These are phyloP conservation scores for Escovopsis sp. DNA, from an alignment of 2,329 filamentous ascomycete genomes.

Conservation along the genomic window DNA sequence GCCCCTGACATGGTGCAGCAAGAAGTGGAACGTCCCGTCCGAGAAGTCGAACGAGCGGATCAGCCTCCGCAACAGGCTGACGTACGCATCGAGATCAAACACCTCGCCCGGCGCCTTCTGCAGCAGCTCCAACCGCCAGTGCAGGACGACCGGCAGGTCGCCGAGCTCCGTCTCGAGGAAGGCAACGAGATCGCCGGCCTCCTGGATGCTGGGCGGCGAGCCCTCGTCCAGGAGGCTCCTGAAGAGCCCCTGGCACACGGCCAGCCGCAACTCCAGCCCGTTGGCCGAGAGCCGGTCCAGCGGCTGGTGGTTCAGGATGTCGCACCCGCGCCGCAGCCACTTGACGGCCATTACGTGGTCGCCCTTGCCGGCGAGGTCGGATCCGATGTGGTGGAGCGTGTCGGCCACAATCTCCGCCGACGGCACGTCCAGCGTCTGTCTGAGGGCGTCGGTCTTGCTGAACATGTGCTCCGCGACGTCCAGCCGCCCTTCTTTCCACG, in stretches of 20 bases:
- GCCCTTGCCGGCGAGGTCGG: slow-evolving; percentile 34
- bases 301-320: slow-evolving; percentile 40
- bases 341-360: slow-evolving; percentile 42
- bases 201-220: slow-evolving; percentile 28
- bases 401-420: slow-evolving; percentile 50
- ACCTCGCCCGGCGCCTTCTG: slow-evolving; percentile 29
- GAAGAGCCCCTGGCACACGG: slow-evolving; percentile 50
- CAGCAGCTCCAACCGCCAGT: slow-evolving; percentile 56
- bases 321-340: slow-evolving; percentile 60
- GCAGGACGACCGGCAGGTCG: slow-evolving; percentile 47
- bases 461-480: slow-evolving; percentile 73
- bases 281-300: slow-evolving; percentile 42
- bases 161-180: slow-evolving; percentile 49
- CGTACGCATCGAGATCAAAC: slow-evolving; percentile 35
- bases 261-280: slow-evolving; percentile 48
- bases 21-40: slow-evolving; percentile 46
- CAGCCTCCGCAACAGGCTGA: slow-evolving; percentile 44
- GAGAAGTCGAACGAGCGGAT: slow-evolving; percentile 44
- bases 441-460: slow-evolving; percentile 35
- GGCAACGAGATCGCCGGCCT: slow-evolving; percentile 42
- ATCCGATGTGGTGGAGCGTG: slow-evolving; percentile 59
- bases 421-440: slow-evolving; percentile 26
- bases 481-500: slow-evolving; percentile 57
- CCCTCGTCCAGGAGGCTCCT: slow-evolving; percentile 36
- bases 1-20: slow-evolving; percentile 54